Percentiles rank a stretch among this genome's conserved stretches.
Conservation (phyloP, 2,329 filamentous ascomycete genomes). For the Plectosphaerella plurivora region DNA sequence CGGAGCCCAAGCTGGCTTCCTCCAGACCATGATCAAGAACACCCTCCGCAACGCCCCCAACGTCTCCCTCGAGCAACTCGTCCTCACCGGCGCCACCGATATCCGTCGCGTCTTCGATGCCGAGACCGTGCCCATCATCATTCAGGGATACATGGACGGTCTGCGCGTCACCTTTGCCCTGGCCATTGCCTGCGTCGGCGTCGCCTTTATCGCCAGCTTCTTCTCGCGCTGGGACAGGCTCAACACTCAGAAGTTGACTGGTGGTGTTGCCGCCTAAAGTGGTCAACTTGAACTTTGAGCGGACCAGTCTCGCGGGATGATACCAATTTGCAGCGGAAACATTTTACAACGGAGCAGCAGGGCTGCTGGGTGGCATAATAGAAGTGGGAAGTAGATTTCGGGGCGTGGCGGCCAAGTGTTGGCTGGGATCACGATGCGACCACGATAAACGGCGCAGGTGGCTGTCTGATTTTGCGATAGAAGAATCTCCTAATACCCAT, state of each 20-base stretch:
- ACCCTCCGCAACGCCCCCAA: slow-evolving; percentile 28
- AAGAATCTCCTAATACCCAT: too few relatives aligned
- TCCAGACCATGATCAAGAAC: slow-evolving; percentile 35
- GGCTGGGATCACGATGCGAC: too few relatives aligned
- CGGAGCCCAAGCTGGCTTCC: slow-evolving; percentile 40
- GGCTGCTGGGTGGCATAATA: too few relatives aligned
- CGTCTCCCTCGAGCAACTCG: slow-evolving; percentile 29
- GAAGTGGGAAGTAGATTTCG: too few relatives aligned
- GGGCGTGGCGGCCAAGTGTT: too few relatives aligned
- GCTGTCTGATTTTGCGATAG: too few relatives aligned
- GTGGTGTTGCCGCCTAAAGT: slow-evolving; percentile 22
- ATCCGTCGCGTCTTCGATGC: slow-evolving; percentile 46
- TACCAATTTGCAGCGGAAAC: too few relatives aligned
- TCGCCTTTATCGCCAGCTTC: slow-evolving; percentile 29
- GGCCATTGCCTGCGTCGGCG: slow-evolving; percentile 41
- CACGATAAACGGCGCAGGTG: too few relatives aligned
- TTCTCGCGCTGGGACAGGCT: slow-evolving; percentile 33
- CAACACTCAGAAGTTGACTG: slow-evolving; percentile 20
- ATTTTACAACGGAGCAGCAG: too few relatives aligned
- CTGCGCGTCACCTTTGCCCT: slow-evolving; percentile 61
- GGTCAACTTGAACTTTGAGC: not conserved
- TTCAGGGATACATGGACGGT: slow-evolving; percentile 58
- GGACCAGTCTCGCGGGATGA: too few relatives aligned
- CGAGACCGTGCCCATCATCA: slow-evolving; percentile 46
- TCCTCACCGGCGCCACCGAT: slow-evolving; percentile 47